Base-by-base conservation (phyloP, 2,329 filamentous ascomycete genomes). In the Ophiostoma novo-ulmi region DNA sequence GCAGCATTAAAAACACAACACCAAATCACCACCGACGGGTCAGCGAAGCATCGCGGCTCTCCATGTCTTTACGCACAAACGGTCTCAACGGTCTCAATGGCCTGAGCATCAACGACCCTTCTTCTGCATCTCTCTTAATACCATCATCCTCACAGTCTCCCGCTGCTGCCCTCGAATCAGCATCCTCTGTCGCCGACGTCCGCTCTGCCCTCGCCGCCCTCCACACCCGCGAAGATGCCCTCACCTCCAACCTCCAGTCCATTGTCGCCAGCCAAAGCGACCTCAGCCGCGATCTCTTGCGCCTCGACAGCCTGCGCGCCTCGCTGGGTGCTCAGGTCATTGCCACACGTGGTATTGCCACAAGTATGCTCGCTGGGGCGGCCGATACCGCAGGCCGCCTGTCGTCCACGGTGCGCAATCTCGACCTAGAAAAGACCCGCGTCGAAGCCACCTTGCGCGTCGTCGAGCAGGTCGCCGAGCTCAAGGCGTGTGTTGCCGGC, bases 401-500 rank as follows among this genome's bases (percentile, higher is more conserved):
- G 74, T 97, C 93, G 70, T 88, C 88, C 77, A 91, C 93, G 69
- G 95, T 99, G 70, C 93, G 92, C 78, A 86, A 88, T 74, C 87
- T 99, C 44, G 95, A 99, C 78, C 85, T 93, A 71, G 94, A 99
- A 81, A 97, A 98, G 83, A 89, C 89, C 71, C 88, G 93, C 38
- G 94, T 99, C 10, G 94, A 95, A 79, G 90, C 93, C 68, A 98
- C 95, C 0, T 82, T 99, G 71, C 87, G 90, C 10, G 93, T 98
- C 3, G 95, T 98, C 13, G 94, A 98, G 80, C 94, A 97, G 81
- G 94, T 99, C 17, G 91, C 92, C 5, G 95, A 99, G 83, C 89
- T 99, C 74, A 98, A 98, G 81, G 92, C 95, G 10, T 99, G 95
- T 78, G 92, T 98, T 48, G 88, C 97, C 72, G 95, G 95, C 63